phyloP scores from a whole-genome alignment of 1,139 yeast genomes.

The Lodderomyces orthopsilosis region DNA sequence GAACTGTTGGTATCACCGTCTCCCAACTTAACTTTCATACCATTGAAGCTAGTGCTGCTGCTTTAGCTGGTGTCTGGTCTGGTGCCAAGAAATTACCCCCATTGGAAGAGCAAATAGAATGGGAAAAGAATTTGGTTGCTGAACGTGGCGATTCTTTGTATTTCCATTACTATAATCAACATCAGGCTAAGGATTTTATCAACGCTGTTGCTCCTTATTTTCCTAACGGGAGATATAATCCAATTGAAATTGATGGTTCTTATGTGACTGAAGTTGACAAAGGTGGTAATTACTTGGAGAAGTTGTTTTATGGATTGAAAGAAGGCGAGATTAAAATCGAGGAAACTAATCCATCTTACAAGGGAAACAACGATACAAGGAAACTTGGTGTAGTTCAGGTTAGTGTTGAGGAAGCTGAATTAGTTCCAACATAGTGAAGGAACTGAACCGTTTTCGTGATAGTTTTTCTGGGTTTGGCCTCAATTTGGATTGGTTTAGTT shows the following conservation, averaged over 20 bases:
- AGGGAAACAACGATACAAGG: neutral
- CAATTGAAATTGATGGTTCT: conserved; percentile 24
- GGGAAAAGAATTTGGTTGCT: conserved; percentile 26
- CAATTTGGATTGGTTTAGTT: too few relatives aligned
- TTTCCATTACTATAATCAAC: conserved; percentile 26
- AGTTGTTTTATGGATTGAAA: conserved; percentile 23
- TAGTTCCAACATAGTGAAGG: neutral
- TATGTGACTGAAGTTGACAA: conserved; percentile 24
- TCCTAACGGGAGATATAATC: conserved; percentile 25
- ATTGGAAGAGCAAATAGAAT: conserved; percentile 25
- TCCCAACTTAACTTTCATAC: conserved; percentile 41
- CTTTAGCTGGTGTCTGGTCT: conserved; percentile 49
- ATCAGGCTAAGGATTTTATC: conserved; percentile 21
- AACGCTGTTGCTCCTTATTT: conserved; percentile 21
- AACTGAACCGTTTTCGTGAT: too few relatives aligned
- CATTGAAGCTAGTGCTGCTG: conserved; percentile 43
- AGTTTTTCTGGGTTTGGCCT: too few relatives aligned
- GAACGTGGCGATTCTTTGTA: conserved; percentile 21
- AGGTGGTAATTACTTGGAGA: conserved; percentile 22
- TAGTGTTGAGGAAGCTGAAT: neutral
- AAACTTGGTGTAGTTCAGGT: neutral
- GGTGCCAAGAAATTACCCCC: conserved; percentile 26
- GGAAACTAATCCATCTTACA: conserved; percentile 9
- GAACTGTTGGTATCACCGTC: conserved; percentile 37
- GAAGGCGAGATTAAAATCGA: conserved; percentile 12